Conservation (phyloP, 257 asterid species). For the Solanum okadae region DNA sequence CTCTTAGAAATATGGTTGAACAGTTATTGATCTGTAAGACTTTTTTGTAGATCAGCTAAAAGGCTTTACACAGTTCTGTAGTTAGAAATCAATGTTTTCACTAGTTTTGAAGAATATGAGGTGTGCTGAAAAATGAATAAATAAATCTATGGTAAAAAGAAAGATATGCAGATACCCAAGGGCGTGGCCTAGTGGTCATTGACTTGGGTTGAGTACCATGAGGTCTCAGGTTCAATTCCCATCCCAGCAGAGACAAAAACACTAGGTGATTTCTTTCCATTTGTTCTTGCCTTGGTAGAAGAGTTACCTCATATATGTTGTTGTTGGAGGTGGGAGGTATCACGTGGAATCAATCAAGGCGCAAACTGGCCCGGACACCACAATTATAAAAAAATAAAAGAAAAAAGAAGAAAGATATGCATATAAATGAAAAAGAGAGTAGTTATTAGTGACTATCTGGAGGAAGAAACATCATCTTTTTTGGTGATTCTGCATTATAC, state of each 20-base stretch:
- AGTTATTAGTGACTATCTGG: background rate
- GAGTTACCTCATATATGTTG: background rate
- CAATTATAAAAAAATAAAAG: background rate
- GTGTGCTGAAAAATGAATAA: background rate
- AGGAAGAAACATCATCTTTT: background rate
- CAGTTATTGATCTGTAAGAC: background rate
- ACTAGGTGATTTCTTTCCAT: background rate
- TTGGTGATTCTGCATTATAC: background rate
- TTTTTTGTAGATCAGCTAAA: background rate
- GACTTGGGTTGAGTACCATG: background rate
- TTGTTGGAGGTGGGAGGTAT: background rate
- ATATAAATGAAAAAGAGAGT: background rate
- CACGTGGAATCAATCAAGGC: background rate
- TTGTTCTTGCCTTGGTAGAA: background rate
- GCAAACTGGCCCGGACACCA: background rate
- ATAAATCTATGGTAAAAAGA: background rate
- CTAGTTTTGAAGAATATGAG: background rate
- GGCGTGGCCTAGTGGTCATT: background rate
- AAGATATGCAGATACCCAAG: background rate
- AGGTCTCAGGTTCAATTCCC: background rate
- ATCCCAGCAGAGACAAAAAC: background rate
- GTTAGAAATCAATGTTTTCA: background rate
- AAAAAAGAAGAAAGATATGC: background rate
- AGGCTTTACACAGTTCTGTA: background rate
- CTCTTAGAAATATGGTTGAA: background rate